A percentile compares a stretch with the other conserved stretches of the same genome.
phyloP scores from a whole-genome alignment of 2,329 filamentous ascomycete genomes.

The Escovopsis sp. region DNA sequence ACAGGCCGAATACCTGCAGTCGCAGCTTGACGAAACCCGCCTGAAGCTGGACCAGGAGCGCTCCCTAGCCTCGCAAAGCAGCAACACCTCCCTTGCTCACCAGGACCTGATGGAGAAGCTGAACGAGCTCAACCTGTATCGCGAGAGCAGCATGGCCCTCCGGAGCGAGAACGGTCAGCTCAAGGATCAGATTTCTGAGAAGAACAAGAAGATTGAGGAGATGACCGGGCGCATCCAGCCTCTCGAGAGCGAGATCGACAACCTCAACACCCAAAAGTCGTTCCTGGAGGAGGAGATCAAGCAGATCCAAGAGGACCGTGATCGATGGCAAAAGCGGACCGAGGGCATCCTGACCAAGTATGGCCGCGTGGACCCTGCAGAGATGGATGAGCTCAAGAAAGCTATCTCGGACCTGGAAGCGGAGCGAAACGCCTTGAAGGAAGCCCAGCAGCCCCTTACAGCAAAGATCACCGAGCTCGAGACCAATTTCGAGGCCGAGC shows the following conservation, averaged over 20 bases:
- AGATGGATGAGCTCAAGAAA: slow-evolving; percentile 78
- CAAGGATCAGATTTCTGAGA: slow-evolving; percentile 61
- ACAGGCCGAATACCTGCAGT: slow-evolving; percentile 74
- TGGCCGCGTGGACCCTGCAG: slow-evolving; percentile 83
- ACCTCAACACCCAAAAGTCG: slow-evolving; percentile 67
- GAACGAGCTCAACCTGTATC: slow-evolving; percentile 88
- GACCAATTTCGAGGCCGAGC: slow-evolving; percentile 37
- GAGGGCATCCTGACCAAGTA: slow-evolving; percentile 95
- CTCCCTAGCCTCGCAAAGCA: slow-evolving; percentile 56
- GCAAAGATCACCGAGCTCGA: slow-evolving; percentile 39
- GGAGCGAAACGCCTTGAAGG: slow-evolving; percentile 45
- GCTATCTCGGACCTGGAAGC: slow-evolving; percentile 51
- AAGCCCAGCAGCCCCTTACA: slow-evolving; percentile 35
- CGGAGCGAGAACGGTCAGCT: slow-evolving; percentile 74
- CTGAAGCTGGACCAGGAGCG: slow-evolving; percentile 87
- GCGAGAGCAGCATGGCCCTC: slow-evolving; percentile 84
- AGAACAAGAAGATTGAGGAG: slow-evolving; percentile 58
- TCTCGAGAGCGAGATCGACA: slow-evolving; percentile 62
- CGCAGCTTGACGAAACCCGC: slow-evolving; percentile 75
- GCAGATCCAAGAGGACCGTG: slow-evolving; percentile 78
- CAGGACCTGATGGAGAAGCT: slow-evolving; percentile 89
- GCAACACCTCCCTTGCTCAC: slow-evolving; percentile 62
- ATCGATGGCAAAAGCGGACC: slow-evolving; percentile 89
- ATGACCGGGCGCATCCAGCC: slow-evolving; percentile 66
- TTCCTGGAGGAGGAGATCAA: slow-evolving; percentile 80